Percentiles rank a stretch among this genome's conserved stretches.
Evolutionary conservation across 2,329 filamentous ascomycete species (phyloP).

Genomic region (Pseudophaeomoniella oleicola): DNA sequence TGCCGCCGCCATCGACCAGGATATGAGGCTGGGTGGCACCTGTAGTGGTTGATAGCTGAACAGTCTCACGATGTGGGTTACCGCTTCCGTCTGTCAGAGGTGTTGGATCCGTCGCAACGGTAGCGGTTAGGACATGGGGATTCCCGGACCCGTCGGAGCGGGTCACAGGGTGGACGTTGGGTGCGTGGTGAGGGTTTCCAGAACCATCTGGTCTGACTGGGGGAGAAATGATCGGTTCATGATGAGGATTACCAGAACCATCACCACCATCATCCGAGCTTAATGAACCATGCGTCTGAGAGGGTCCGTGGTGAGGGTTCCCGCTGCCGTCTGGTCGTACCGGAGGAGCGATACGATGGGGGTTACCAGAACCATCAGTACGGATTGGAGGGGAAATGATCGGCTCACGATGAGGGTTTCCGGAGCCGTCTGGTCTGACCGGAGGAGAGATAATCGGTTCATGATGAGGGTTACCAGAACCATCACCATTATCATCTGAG

Average conservation of each 20-base stretch:
- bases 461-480: not conserved
- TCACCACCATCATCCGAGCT: not conserved
- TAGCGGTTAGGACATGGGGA: not conserved
- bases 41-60: not conserved
- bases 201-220: not conserved
- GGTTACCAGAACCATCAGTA: not conserved
- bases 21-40: not conserved
- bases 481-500: not conserved
- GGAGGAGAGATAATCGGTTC: not conserved
- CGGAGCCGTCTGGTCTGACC: not conserved
- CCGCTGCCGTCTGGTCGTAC: no score
- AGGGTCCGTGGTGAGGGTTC: not conserved
- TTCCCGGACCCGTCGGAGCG: not conserved
- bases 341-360: no score
- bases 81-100: not conserved
- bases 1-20: not conserved
- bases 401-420: not conserved
- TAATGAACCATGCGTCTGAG: not conserved
- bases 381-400: no score
- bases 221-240: not conserved
- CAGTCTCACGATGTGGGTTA: not conserved
- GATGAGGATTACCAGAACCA: not conserved
- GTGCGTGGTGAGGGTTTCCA: not conserved
- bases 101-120: not conserved
- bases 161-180: not conserved